Conservation (phyloP, 1,284 basidiomycete species). For the Wolfiporia cocos region DNA sequence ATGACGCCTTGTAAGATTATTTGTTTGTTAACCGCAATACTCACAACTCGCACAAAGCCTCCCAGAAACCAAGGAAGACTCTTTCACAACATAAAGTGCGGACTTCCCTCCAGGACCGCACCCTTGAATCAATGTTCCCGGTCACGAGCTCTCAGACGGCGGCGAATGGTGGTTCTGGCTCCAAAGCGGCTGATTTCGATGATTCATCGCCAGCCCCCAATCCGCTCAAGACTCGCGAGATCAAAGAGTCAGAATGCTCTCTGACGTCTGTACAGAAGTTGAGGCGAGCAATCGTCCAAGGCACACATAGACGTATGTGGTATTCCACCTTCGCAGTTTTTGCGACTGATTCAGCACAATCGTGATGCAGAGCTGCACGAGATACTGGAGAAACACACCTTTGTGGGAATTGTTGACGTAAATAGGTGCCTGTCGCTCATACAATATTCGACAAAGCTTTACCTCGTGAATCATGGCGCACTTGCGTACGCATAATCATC, state of each 20-base stretch:
- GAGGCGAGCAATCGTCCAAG: slow-evolving; percentile 52
- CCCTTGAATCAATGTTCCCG: slow-evolving; percentile 91
- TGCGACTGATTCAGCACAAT: neutral
- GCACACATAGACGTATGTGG: slow-evolving; percentile 64
- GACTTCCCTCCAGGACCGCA: slow-evolving; percentile 83
- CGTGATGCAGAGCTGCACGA: slow-evolving; percentile 66
- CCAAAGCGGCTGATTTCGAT: slow-evolving; percentile 1
- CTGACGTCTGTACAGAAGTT: slow-evolving; percentile 77
- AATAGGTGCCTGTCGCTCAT: slow-evolving; percentile 73
- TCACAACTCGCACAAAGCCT: neutral
- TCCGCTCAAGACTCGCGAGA: slow-evolving; percentile 32
- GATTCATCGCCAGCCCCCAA: slow-evolving; percentile 5
- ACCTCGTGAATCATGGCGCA: slow-evolving; percentile 82
- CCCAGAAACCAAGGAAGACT: too few species aligned
- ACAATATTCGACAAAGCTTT: slow-evolving; percentile 86
- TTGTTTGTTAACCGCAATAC: neutral
- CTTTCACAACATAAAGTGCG: slow-evolving; percentile 89
- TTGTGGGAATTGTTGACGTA: slow-evolving; percentile 90
- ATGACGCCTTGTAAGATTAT: neutral
- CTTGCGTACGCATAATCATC: slow-evolving; percentile 53
- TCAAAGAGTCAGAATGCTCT: slow-evolving; percentile 75
- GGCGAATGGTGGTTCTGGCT: slow-evolving; percentile 6
- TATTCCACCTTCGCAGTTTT: neutral
- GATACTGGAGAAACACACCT: slow-evolving; percentile 83
- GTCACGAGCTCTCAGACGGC: slow-evolving; percentile 44